Evolutionary conservation across 192 early-diverging fungal genomes (phyloP), one percentile per base, ranked within the genome.

Genomic region (Globomyces pollinis-pini): DNA sequence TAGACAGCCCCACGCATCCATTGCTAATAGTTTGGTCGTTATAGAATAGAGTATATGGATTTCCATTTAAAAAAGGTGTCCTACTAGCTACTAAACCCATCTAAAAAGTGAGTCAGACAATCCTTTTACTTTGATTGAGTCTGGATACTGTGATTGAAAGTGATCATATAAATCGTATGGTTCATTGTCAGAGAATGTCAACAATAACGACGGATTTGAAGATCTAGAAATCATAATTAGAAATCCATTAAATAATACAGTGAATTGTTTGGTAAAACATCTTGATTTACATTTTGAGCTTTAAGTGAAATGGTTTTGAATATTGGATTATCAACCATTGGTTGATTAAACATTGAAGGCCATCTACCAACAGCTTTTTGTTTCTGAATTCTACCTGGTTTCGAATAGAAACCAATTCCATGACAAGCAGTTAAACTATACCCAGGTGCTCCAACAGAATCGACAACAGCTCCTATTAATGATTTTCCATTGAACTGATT

Each of bases 11-110:
- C 6, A 69, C 63, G 18, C 59, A 16, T 1, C 73, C 73, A 12
- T 50, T 66, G 1, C 43, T 47, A 11, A 60, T 58, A 3, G 66
- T 38, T 18, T 59, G 26, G 24, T 63, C 47, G 39, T 71, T 64
- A 57, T 54, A 63, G 49, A 68, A 75, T 23, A 75, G 47, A 3
- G 63, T 63, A 38, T 68, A 52, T 23, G 65, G 69, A 7, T 31
- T 32, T 13, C 62, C 65, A 2, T 57, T 75, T 1, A 65, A 8
- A 36, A 75, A 75, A 1, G 69, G 73, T 21, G 73, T 75, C 33
- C 39, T 43, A 1, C 69, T 38, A 1, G 59, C 73, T 7, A 72
- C 53, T 0, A 75, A 47, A 26, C 44, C 44, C 20, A 47, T 5
- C n/a, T 24, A 4, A n/a, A 2, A 8, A 4, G 16, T n/a, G 8